Percentiles rank a stretch among this genome's conserved stretches.
Conservation (phyloP, 1,284 basidiomycete species). For the Anthracocystis walkeri region DNA sequence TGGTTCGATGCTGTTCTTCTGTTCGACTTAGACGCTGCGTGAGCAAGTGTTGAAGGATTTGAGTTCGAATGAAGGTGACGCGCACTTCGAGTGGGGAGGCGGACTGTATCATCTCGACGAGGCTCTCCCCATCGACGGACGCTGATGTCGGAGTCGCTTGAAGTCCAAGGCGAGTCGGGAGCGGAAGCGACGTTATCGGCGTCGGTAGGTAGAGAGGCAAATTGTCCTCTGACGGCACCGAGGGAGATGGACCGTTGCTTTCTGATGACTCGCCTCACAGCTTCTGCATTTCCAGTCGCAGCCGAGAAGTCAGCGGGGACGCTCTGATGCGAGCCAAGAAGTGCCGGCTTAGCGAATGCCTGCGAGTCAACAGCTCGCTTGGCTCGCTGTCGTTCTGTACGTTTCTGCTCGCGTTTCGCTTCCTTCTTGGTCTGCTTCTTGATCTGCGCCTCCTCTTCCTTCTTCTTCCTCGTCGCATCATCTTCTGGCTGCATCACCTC, state of each 20-base stretch:
- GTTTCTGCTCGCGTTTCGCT: conserved; percentile 25
- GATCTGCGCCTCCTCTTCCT: conserved; percentile 8
- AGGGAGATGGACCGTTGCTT: conserved; percentile 41
- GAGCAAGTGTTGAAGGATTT: background rate
- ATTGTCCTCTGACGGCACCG: conserved; percentile 19
- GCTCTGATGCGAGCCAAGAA: background rate
- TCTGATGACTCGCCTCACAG: conserved; percentile 16
- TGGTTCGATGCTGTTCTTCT: conserved; percentile 8
- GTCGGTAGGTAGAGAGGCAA: conserved; percentile 5
- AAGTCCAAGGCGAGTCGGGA: conserved; percentile 46
- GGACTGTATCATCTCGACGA: conserved; percentile 23
- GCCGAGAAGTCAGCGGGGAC: background rate
- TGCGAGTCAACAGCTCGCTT: background rate
- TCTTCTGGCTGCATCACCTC: background rate
- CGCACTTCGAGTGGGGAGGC: conserved; percentile 6
- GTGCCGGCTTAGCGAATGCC: background rate
- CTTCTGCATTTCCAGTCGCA: background rate
- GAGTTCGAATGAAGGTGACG: conserved; percentile 19
- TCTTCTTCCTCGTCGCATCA: conserved; percentile 4
- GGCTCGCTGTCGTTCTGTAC: conserved; percentile 21
- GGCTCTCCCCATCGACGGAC: conserved; percentile 47
- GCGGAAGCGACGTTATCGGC: conserved; percentile 2
- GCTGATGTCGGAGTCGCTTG: conserved; percentile 51
- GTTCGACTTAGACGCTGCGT: background rate
- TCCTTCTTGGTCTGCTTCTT: conserved; percentile 34